Base-by-base conservation (phyloP, 106 monocot species). In the Dioscorea dumetorum region DNA sequence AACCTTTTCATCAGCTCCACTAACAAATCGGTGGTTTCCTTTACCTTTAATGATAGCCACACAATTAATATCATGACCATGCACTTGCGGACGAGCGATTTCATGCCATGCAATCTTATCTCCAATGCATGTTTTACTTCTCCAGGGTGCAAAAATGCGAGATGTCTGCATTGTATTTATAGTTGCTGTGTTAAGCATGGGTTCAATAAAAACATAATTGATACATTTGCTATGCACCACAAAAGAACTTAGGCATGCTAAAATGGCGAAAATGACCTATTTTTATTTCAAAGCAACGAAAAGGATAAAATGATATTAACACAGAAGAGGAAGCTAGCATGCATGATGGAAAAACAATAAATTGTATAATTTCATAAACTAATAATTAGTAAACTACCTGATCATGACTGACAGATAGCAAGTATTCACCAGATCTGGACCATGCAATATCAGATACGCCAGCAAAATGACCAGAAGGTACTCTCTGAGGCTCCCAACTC, bases 1-100 rank as follows among this genome's bases (percentile, higher is more conserved):
- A 52, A 99, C 99, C 73, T 99, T 99, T 83, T 99, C 99, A 79
- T 99, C 99, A 59, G 99, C 99, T 60, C 99, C 99, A 72, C 99
- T 85, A 64, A 99, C 85, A 79, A 93, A 99, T 9, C 84, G 82
- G 60, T 99, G 85, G 67, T 99, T 99, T 64, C 93, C 99, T 24
- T 66, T 69, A 21, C 90, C 90, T 71, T 85, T 50, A 78, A 99
- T 81, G 15, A 87, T 65, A 48, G 82, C 62, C 12, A 93, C 78
- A 77, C 93, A 99, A 54, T 93, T 99, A 69, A 99, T 90, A 79
- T 99, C 99, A 75, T 99, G 99, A 12, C 99, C 99, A 78, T 99
- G 99, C 64, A 99, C 90, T 78, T 99, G 99, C 31, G 99, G 93
- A 54, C 99, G 89, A 71, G 99, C 90, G 50, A 93, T 93, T 83